phyloP scores from a whole-genome alignment of 768 basidiomycete genomes.

The Goffeauzyma gilvescens region DNA sequence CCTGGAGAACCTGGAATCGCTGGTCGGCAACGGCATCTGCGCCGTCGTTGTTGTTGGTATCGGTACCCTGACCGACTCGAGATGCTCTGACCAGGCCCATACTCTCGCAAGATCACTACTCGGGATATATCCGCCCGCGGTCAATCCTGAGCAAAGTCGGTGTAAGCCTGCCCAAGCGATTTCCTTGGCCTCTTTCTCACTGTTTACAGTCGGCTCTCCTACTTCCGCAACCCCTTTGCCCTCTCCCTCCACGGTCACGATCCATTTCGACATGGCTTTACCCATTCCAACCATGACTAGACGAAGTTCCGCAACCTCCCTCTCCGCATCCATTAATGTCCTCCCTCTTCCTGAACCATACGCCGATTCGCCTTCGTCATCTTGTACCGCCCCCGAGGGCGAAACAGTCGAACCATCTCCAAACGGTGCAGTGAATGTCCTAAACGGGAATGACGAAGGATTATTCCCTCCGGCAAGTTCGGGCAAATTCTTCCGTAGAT shows the following conservation, averaged over 20 bases:
- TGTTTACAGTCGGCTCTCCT: background rate
- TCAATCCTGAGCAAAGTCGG: slow-evolving; percentile 18
- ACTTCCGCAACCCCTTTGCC: background rate
- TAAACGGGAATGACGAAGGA: slow-evolving; percentile 38
- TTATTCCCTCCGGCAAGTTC: slow-evolving; percentile 55
- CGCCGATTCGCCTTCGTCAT: too few relatives aligned
- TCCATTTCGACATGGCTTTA: slow-evolving; percentile 25
- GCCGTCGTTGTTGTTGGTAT: too few relatives aligned
- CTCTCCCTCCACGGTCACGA: slow-evolving; percentile 9
- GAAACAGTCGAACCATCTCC: background rate
- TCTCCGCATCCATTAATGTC: slow-evolving; percentile 20
- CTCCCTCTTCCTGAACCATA: too few relatives aligned
- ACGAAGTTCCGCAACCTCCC: slow-evolving; percentile 27
- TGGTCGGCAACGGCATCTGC: too few relatives aligned
- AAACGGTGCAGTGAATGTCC: slow-evolving; percentile 3
- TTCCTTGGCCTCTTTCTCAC: background rate
- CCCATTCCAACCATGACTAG: slow-evolving; percentile 31
- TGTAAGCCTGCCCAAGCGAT: slow-evolving; percentile 19
- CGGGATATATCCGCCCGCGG: slow-evolving; percentile 12
- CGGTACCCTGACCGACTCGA: slow-evolving; percentile 1
- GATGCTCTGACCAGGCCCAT: slow-evolving; percentile 10
- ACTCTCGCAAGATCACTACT: slow-evolving; percentile 4
- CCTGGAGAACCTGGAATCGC: too few relatives aligned
- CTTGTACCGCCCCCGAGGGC: background rate
- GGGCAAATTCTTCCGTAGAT: slow-evolving; percentile 57